Percentiles rank a stretch among this genome's conserved stretches.
phyloP scores from a whole-genome alignment of 768 basidiomycete genomes.

The Kwoniella sp. region DNA sequence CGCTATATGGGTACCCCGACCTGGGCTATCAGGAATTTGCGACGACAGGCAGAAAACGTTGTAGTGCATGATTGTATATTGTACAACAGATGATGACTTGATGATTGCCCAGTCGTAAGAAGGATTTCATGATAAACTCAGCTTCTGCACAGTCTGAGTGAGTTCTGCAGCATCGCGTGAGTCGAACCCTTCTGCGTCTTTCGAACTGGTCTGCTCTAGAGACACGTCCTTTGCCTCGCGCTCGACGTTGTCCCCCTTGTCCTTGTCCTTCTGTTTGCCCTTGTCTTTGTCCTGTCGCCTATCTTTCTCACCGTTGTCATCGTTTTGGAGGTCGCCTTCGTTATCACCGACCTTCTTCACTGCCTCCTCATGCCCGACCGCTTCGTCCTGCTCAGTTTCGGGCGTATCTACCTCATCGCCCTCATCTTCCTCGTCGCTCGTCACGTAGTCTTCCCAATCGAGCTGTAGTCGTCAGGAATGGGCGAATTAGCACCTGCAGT shows the following conservation, averaged over 20 bases:
- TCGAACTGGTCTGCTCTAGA: too few species aligned
- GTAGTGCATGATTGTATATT: too few species aligned
- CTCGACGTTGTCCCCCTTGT: neutral
- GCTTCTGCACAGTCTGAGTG: neutral
- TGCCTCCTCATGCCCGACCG: slow-evolving; percentile 64
- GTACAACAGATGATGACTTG: too few species aligned
- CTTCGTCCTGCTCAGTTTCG: slow-evolving; percentile 76
- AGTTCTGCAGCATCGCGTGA: neutral
- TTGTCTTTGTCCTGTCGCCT: neutral
- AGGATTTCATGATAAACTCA: neutral
- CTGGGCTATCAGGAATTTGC: too few species aligned
- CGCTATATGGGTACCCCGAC: too few species aligned
- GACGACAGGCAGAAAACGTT: too few species aligned
- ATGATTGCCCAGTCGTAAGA: too few species aligned
- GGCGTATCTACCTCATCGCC: slow-evolving; percentile 57
- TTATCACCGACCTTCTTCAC: slow-evolving; percentile 17
- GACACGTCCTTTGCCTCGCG: slow-evolving; percentile 5
- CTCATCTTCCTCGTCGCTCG: slow-evolving; percentile 37
- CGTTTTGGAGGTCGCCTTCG: neutral
- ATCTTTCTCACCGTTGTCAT: neutral
- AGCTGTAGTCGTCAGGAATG: slow-evolving; percentile 28
- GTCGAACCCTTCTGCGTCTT: neutral
- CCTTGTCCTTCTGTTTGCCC: slow-evolving; percentile 16
- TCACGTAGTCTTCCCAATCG: slow-evolving; percentile 43
- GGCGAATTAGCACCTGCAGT: slow-evolving; percentile 6